phyloP scores from a whole-genome alignment of 2,329 filamentous ascomycete genomes.

The Penicillium sp. region DNA sequence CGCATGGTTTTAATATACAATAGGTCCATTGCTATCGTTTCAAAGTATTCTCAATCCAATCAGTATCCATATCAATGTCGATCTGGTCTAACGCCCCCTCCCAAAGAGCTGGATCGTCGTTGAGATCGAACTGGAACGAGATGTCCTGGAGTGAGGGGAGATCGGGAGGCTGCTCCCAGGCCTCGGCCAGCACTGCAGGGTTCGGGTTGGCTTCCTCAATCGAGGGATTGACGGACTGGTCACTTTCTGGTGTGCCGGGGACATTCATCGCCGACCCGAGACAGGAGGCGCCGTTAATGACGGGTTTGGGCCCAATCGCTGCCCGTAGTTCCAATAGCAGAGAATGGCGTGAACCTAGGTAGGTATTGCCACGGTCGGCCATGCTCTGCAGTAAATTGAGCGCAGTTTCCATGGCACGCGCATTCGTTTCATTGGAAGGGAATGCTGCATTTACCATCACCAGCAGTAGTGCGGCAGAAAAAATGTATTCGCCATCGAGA shows the following conservation, averaged over 20 bases:
- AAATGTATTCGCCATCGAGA: slow-evolving; percentile 57
- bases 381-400: slow-evolving; percentile 51
- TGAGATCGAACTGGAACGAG: slow-evolving; percentile 36
- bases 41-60: slow-evolving; percentile 38
- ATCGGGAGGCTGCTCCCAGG: slow-evolving; percentile 22
- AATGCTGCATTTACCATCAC: slow-evolving; percentile 57
- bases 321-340: slow-evolving; percentile 39
- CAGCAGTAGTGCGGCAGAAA: slow-evolving; percentile 54
- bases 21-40: slow-evolving; percentile 18
- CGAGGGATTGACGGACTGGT: slow-evolving; percentile 11
- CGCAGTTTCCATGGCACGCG: slow-evolving; percentile 47
- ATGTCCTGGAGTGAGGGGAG: slow-evolving; percentile 30
- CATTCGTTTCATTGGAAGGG: slow-evolving; percentile 45
- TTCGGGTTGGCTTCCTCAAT: slow-evolving; percentile 1
- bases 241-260: slow-evolving; percentile 17
- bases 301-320: slow-evolving; percentile 25
- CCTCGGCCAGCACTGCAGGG: slow-evolving; percentile 4
- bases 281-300: slow-evolving; percentile 2
- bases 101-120: slow-evolving; percentile 43
- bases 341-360: slow-evolving; percentile 45
- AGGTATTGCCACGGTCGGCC: slow-evolving; percentile 53
- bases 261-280: slow-evolving; percentile 4
- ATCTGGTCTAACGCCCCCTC: slow-evolving; percentile 42
- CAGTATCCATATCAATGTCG: slow-evolving; percentile 44
- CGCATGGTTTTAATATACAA: too few species aligned